Conservation (phyloP, 1,139 yeast genomes). For the Lodderomyces jiufengensis region DNA sequence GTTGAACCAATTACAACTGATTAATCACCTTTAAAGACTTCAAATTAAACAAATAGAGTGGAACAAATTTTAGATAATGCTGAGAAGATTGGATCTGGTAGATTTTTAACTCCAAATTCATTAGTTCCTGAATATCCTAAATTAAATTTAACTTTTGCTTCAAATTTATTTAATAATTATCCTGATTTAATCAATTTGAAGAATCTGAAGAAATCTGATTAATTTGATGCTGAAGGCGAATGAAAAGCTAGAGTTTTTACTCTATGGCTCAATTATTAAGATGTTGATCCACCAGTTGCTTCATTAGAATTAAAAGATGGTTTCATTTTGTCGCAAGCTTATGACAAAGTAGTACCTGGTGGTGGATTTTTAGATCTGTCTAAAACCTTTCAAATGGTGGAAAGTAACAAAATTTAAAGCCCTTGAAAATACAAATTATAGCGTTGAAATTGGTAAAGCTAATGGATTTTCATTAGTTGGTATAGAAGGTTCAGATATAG, state of each 20-base stretch:
- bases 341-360: conserved; percentile 93
- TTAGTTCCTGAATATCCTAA: conserved; percentile 95
- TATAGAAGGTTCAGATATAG: conserved; percentile 96
- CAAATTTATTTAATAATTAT: conserved; percentile 90
- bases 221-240: conserved; percentile 98
- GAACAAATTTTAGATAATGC: conserved; percentile 83
- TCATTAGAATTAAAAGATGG: conserved; percentile 94
- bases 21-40: conserved; percentile 70
- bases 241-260: conserved; percentile 99
- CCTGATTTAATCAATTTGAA: conserved; percentile 94
- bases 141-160: conserved; percentile 94
- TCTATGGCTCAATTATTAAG: conserved; percentile 92
- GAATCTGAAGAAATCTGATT: conserved; percentile 89
- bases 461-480: conserved; percentile 93
- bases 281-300: conserved; percentile 92
- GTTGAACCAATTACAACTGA: conserved; percentile 84
- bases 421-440: conserved; percentile 92
- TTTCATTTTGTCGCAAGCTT: conserved; percentile 81
- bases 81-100: conserved; percentile 87
- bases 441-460: conserved; percentile 92
- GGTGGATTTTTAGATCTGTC: conserved; percentile 76
- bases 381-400: conserved; percentile 69
- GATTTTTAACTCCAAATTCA: conserved; percentile 89
- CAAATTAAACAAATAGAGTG: conserved; percentile 75
- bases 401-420: conserved; percentile 86